phyloP scores from a whole-genome alignment of 495 filamentous ascomycete genomes.

The Podospora pseudopauciseta region DNA sequence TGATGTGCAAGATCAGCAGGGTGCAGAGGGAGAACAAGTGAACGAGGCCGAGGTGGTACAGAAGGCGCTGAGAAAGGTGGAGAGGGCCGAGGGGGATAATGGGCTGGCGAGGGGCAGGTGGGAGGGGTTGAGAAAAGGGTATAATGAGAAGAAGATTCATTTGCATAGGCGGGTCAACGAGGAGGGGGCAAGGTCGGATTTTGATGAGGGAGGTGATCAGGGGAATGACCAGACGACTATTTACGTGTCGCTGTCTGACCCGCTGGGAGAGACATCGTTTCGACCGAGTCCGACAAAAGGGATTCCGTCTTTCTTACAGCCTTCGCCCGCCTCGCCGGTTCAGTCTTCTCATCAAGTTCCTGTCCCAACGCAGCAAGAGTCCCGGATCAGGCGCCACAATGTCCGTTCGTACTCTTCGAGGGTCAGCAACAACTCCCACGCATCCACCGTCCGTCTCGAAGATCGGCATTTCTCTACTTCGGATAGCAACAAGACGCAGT shows the following conservation, averaged over 20 bases:
- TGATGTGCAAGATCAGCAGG: neutral
- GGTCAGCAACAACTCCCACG: neutral
- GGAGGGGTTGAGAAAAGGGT: conserved; percentile 15
- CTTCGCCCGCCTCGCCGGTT: neutral
- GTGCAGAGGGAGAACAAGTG: conserved; percentile 22
- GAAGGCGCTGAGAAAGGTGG: conserved; percentile 30
- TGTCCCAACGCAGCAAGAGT: neutral
- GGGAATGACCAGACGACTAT: conserved; percentile 22
- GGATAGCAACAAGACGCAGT: neutral
- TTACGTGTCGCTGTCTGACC: conserved; percentile 43
- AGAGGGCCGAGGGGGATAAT: conserved; percentile 27
- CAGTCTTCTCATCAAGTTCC: neutral
- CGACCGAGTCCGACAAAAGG: conserved; percentile 43
- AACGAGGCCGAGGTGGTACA: conserved; percentile 16
- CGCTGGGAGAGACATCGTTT: conserved; percentile 36
- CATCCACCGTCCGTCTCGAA: neutral
- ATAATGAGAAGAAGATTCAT: conserved; percentile 20
- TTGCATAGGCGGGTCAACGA: neutral
- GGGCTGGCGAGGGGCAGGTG: conserved; percentile 26
- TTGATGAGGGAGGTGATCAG: conserved; percentile 8
- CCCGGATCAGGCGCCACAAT: neutral
- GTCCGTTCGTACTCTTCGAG: neutral
- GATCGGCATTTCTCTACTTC: neutral
- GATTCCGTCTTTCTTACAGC: conserved; percentile 33
- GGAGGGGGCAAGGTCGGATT: neutral